phyloP scores from a whole-genome alignment of 768 basidiomycete genomes.

The Dictyophora rubrovolvata region DNA sequence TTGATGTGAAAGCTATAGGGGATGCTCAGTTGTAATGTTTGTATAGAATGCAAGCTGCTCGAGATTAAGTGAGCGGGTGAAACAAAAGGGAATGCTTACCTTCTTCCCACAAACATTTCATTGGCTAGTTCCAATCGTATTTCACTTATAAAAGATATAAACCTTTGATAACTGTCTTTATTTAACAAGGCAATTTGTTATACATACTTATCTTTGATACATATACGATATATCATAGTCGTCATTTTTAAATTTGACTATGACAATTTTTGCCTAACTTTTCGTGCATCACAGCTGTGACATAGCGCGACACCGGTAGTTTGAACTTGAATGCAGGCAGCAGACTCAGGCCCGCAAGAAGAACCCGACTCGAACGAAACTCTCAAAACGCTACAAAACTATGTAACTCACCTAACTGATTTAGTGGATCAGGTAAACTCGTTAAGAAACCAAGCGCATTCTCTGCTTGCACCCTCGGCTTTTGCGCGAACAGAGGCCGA shows the following conservation, averaged over 20 bases:
- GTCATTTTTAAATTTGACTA: too few species aligned
- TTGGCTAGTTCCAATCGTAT: too few species aligned
- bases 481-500: constrained; percentile 3
- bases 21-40: constrained; percentile 3
- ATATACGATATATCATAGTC: too few species aligned
- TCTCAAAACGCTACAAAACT: not conserved
- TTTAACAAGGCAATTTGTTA: too few species aligned
- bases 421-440: constrained; percentile 2
- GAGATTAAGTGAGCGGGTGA: constrained; percentile 39
- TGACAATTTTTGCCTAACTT: too few species aligned
- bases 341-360: not conserved
- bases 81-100: not conserved
- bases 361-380: not conserved
- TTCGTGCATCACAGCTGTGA: too few species aligned
- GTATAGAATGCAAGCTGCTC: constrained; percentile 61
- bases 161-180: too few species aligned
- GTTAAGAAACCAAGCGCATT: constrained; percentile 1
- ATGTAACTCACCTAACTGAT: constrained; percentile 2
- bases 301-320: too few species aligned
- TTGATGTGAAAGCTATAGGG: constrained; percentile 1
- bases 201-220: too few species aligned
- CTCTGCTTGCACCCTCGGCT: not conserved
- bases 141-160: too few species aligned
- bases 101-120: too few species aligned
- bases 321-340: not conserved